Percentiles rank a stretch among this genome's conserved stretches.
phyloP scores from a whole-genome alignment of 148 eudicot genomes.

The Fallopia convolvulus region DNA sequence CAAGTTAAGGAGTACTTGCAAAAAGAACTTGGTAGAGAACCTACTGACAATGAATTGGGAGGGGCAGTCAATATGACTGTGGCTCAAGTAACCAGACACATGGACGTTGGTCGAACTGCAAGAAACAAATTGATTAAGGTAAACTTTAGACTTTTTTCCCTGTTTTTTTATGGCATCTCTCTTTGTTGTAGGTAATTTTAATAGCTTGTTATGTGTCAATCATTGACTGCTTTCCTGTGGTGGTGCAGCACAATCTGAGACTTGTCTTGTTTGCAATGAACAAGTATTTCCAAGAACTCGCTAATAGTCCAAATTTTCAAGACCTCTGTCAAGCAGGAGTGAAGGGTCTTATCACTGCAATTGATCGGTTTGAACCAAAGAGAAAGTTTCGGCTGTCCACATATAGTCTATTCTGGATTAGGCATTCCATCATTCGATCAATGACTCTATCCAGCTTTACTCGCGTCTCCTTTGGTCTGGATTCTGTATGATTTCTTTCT shows the following conservation, averaged over 20 bases:
- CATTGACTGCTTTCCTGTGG: background rate
- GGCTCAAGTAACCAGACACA: constrained; percentile 34
- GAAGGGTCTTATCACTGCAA: constrained; percentile 76
- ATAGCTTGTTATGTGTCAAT: background rate
- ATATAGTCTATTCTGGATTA: constrained; percentile 81
- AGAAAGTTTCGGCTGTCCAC: constrained; percentile 70
- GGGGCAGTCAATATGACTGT: constrained; percentile 54
- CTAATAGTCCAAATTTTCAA: constrained; percentile 64
- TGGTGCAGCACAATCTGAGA: constrained; percentile 88
- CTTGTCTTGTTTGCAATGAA: constrained; percentile 80
- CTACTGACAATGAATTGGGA: constrained; percentile 65
- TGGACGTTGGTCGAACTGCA: constrained; percentile 81
- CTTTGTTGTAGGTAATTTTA: background rate
- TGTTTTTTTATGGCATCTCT: background rate
- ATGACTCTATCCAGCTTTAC: constrained; percentile 86
- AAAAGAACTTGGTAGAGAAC: constrained; percentile 57
- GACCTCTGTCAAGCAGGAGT: constrained; percentile 97
- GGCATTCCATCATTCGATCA: constrained; percentile 79
- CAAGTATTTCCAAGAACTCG: constrained; percentile 81
- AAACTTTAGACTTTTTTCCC: background rate
- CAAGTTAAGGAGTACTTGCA: constrained; percentile 58
- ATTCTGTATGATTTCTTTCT: constrained; percentile 51
- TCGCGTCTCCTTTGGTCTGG: constrained; percentile 90
- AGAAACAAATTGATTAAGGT: constrained; percentile 91
- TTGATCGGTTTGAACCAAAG: constrained; percentile 92